Evolutionary conservation across 1,284 basidiomycete genomes (phyloP).

Genomic region (Puccinia hordei): DNA sequence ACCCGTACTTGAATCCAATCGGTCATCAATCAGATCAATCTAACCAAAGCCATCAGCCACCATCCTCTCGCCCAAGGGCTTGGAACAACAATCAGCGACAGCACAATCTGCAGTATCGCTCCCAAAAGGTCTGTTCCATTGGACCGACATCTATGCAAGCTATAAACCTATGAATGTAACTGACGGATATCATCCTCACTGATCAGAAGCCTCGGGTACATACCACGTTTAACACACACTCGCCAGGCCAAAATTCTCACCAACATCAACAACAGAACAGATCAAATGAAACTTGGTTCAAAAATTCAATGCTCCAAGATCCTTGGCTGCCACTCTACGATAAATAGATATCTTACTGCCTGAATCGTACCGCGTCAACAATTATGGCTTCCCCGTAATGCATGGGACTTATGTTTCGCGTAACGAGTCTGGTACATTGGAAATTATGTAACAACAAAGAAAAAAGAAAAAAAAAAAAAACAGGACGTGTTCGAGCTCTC

Average conservation of each 20-base stretch:
- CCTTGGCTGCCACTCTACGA: neutral
- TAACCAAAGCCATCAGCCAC: neutral
- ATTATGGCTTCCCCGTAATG: neutral
- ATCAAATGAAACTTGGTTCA: constrained; percentile 1
- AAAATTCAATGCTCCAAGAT: constrained; percentile 1
- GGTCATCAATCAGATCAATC: neutral
- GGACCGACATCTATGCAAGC: neutral
- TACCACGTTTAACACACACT: neutral
- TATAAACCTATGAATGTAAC: neutral
- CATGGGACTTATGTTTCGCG: neutral
- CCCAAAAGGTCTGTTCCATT: neutral
- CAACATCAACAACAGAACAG: neutral
- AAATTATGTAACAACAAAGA: too few relatives aligned
- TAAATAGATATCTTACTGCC: too few relatives aligned
- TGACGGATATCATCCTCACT: neutral
- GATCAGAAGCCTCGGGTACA: neutral
- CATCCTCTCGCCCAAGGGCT: neutral
- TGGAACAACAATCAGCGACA: constrained; percentile 5
- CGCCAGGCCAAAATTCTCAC: neutral
- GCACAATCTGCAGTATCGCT: constrained; percentile 11
- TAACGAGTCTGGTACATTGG: too few relatives aligned
- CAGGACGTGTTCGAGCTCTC: too few relatives aligned
- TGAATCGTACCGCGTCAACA: too few relatives aligned
- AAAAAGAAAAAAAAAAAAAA: too few relatives aligned
- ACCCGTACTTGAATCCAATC: neutral